A percentile compares a stretch with the other conserved stretches of the same genome.
These are phyloP conservation scores for Tetragonia tetragonoides DNA, from an alignment of 148 eudicot species.

Conservation along the genomic window DNA sequence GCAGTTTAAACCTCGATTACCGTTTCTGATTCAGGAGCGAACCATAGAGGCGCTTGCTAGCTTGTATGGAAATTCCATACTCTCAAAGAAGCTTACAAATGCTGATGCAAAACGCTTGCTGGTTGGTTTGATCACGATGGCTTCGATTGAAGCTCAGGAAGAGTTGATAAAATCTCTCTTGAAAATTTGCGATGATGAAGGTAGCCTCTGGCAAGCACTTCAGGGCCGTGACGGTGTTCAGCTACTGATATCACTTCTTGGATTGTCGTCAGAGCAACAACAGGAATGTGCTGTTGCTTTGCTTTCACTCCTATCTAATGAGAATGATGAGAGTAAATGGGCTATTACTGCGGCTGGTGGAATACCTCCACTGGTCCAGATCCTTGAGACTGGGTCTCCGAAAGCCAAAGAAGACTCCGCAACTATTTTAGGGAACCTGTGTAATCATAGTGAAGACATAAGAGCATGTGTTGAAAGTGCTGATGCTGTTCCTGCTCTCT, in stretches of 20 bases:
- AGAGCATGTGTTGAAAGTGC: conserved; percentile 99
- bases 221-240: conserved; percentile 99
- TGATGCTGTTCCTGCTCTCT: conserved; percentile 97
- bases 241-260: conserved; percentile 93
- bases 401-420: conserved; percentile 99
- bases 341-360: conserved; percentile 99
- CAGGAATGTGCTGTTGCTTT: conserved; percentile 99
- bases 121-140: conserved; percentile 99
- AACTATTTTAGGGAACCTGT: conserved; percentile 88
- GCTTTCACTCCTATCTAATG: conserved; percentile 82
- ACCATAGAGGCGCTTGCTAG: conserved; percentile 98
- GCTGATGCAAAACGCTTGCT: conserved; percentile 89
- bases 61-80: conserved; percentile 78
- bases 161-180: conserved; percentile 84
- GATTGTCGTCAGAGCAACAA: conserved; percentile 97
- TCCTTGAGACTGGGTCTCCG: conserved; percentile 93
- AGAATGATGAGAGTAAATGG: conserved; percentile 99
- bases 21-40: conserved; percentile 88
- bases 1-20: conserved; percentile 71
- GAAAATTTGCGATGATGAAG: conserved; percentile 72
- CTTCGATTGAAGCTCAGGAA: conserved; percentile 83
- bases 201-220: conserved; percentile 89
- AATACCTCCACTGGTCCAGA: conserved; percentile 97
- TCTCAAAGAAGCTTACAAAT: conserved; percentile 76
- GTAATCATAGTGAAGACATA: conserved; percentile 99